Evolutionary conservation across 371 early-diverging fungal species (phyloP), one percentile per base, ranked within the genome.

Genomic region (Syncephalastrum monosporum): DNA sequence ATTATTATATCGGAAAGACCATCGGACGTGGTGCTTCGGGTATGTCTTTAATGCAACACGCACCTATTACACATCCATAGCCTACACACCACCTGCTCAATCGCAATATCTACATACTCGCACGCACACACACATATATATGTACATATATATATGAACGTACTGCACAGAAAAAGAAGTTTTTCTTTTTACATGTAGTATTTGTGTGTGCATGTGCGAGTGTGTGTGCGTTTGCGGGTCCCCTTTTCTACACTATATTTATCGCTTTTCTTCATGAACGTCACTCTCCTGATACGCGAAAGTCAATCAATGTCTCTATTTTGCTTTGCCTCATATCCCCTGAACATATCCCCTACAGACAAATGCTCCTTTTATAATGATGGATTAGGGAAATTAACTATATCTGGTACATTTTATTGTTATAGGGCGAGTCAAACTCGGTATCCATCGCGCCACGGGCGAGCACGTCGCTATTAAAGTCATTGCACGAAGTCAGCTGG

Each of bases 381-480:
- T 33, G 38, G 38, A 33, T 33, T 33, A 33, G 38, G 38, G 38
- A 33, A 33, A 33, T 33, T 33, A 33, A 33, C 38, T 33, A 33
- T 33, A 33, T 33, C 38, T 33, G 38, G 10, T 33, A 33, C 38
- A 33, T 33, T 8, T 33, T 33, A 33, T 50, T 52, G 47, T 43
- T 62, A 29, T 57, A 92, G 91, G 91, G 10, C 82, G 87, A 51
- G 91, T 91, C 50, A 90, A 89, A 61, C 80, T 91, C 24, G 93
- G 86, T 7, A 81, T 81, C 16, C 91, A 92, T 60, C 76, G 82
- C 48, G 82, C 81, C 47, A 89, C 88, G 19, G 77, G 77, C 47
- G 84, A 89, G 55, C 83, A 83, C 56, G 93, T 94, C 4, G 96
- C 93, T 21, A 85, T 95, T 71, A 95, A 94, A 71, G 91, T 94